Evolutionary conservation across 129 eudicot genomes (phyloP).

Genomic region (Chrysanthemum lavandulifolium): DNA sequence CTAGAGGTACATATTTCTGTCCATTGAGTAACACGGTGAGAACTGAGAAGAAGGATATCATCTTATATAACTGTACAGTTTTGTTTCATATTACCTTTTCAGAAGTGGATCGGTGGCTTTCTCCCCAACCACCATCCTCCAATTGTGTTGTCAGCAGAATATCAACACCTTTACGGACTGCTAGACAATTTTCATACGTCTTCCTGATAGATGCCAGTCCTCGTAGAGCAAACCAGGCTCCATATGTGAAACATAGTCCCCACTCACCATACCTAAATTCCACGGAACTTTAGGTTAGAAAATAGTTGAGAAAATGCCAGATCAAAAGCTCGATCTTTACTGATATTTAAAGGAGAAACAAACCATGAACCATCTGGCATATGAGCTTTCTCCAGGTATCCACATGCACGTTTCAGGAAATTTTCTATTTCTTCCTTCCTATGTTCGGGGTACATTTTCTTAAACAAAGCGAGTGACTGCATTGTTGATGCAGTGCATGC

Average conservation of each 20-base stretch:
- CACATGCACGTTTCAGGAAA: slow-evolving; percentile 35
- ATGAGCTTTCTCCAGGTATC: slow-evolving; percentile 53
- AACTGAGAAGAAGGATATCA: background rate
- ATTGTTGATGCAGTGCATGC: slow-evolving; percentile 73
- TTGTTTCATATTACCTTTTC: slow-evolving; percentile 28
- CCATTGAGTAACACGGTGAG: background rate
- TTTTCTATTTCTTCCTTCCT: slow-evolving; percentile 53
- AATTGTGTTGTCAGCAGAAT: slow-evolving; percentile 29
- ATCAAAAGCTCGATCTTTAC: background rate
- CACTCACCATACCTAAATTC: slow-evolving; percentile 62
- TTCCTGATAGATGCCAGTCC: slow-evolving; percentile 59
- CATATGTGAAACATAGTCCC: slow-evolving; percentile 77
- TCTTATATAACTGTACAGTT: no score
- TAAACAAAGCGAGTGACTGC: slow-evolving; percentile 54
- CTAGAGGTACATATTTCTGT: slow-evolving; percentile 41
- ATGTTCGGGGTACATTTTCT: slow-evolving; percentile 51
- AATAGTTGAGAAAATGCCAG: no score
- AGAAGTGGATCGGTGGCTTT: slow-evolving; percentile 14
- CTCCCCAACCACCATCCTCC: slow-evolving; percentile 62
- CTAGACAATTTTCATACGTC: slow-evolving; percentile 31
- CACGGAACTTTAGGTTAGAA: background rate
- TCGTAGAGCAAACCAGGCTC: slow-evolving; percentile 57
- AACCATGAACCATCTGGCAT: slow-evolving; percentile 84
- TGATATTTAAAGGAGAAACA: background rate
- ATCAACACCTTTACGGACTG: slow-evolving; percentile 32